Evolutionary conservation across 1,139 yeast genomes (phyloP), one percentile per base, ranked within the genome.

Genomic region (Pneumocystis wakefieldiae): DNA sequence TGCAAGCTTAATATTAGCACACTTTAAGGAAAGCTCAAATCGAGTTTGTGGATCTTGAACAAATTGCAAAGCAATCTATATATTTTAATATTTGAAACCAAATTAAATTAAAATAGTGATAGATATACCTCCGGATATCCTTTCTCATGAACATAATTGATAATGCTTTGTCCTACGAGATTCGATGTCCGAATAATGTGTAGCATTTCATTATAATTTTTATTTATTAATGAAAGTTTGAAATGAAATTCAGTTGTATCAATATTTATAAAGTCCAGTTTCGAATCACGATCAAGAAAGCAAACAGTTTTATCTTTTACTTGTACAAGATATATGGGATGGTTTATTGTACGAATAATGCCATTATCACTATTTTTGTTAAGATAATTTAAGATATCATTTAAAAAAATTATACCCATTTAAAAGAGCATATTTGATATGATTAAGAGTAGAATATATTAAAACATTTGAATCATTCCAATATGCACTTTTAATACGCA

Each of bases 221-320:
- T 86, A 77, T 86, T 88, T 59, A 91, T 87, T 70, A 94, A 79
- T 5, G 98, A 95, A 71, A 85, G 86, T 78, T 94, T 94, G 81
- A 94, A 94, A 71, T 97, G 82, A 78, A 87, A 94, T 76, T 94
- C 99, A 39, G 97, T 91, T 60, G 98, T 97, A 73, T 94, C 98
- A 69, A 94, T 89, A 60, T 79, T 76, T 65, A 90, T 75, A 61
- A 83, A 80, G 72, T 88, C 92, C 65, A 90, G 91, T 71, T 85
- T 84, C 64, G 97, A 97, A 32, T 80, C 81, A 73, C 99, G 85
- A 73, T 83, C 87, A 72, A 92, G 81, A 69, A 95, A 86, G 75
- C 81, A 88, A 36, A 91, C 87, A 65, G 81, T 81, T 68, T 81
- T 81, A 59, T 89, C 92, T 67, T 80, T 74, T 58, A 86, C 90